Conservation (phyloP, 306 rosid genomes). For the Vicia faba region DNA sequence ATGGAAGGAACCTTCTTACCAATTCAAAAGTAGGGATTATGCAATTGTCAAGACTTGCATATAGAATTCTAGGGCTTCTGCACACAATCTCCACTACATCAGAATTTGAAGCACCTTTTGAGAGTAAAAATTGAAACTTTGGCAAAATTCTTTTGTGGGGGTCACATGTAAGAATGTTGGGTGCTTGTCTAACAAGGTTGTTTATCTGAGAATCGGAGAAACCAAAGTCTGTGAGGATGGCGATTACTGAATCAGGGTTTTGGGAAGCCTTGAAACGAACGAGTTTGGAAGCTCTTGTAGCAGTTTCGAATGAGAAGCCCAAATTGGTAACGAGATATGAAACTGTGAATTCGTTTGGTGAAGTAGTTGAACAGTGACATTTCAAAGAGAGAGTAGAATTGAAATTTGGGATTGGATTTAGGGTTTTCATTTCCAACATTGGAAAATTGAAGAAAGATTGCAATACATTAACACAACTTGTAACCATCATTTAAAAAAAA, state of each 20-base stretch:
- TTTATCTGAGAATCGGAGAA: not conserved
- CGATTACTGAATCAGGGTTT: not conserved
- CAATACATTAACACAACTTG: no score
- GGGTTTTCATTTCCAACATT: no score
- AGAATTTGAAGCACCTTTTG: not conserved
- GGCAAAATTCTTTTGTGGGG: not conserved
- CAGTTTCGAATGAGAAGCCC: not conserved
- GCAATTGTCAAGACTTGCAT: not conserved
- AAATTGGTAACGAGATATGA: slow-evolving; percentile 5
- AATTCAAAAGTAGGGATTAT: not conserved
- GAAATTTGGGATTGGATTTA: no score
- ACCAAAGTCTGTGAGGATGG: not conserved
- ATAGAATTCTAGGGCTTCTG: not conserved
- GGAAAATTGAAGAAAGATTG: no score
- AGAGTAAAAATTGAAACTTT: slow-evolving; percentile 1
- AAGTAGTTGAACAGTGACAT: no score
- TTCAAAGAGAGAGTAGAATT: no score
- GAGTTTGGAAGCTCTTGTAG: not conserved
- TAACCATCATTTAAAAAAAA: no score
- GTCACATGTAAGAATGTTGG: not conserved
- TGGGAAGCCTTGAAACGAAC: not conserved
- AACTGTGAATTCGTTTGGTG: no score
- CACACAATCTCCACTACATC: not conserved
- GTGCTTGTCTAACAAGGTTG: not conserved
- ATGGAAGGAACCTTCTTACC: not conserved